Evolutionary conservation across 768 basidiomycete species (phyloP).

Genomic region (Tylopilus sp.): DNA sequence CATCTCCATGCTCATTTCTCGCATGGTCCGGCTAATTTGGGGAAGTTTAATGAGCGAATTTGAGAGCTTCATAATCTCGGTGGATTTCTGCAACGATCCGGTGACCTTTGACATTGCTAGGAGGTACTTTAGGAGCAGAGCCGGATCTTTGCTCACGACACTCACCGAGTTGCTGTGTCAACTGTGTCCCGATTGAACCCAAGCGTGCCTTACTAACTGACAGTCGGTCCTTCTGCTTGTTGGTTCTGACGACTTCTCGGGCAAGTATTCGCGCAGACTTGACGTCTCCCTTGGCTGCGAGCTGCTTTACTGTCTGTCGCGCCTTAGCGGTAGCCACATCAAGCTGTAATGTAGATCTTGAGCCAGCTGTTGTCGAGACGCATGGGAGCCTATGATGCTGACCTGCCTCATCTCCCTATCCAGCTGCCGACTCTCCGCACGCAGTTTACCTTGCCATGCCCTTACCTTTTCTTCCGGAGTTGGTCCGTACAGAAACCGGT

Average conservation of each 20-base stretch:
- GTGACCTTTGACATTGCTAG: conserved; percentile 96
- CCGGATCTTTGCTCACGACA: conserved; percentile 6
- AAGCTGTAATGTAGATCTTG: conserved; percentile 47
- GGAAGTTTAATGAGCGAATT: conserved; percentile 89
- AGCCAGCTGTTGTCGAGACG: conserved; percentile 7
- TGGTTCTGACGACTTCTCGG: conserved; percentile 88
- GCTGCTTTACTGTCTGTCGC: conserved; percentile 74
- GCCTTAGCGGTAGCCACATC: conserved; percentile 81
- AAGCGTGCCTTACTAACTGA: conserved; percentile 91
- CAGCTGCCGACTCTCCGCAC: conserved; percentile 73
- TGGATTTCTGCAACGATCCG: conserved; percentile 95
- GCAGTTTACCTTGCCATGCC: conserved; percentile 87
- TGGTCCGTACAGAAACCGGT: conserved; percentile 93
- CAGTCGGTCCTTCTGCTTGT: conserved; percentile 91
- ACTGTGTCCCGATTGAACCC: conserved; percentile 85
- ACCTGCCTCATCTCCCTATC: conserved; percentile 98
- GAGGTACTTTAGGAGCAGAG: background rate
- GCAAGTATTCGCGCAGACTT: conserved; percentile 93
- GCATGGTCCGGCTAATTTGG: conserved; percentile 89
- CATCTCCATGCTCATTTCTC: conserved; percentile 99
- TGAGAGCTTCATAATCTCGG: conserved; percentile 99
- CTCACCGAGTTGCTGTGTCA: conserved; percentile 90
- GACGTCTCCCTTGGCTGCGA: conserved; percentile 87
- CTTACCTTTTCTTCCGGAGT: conserved; percentile 93
- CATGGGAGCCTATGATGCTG: conserved; percentile 29